Evolutionary conservation across 169 alveolate genomes (phyloP).

Genomic region (Plasmodium vivax): DNA sequence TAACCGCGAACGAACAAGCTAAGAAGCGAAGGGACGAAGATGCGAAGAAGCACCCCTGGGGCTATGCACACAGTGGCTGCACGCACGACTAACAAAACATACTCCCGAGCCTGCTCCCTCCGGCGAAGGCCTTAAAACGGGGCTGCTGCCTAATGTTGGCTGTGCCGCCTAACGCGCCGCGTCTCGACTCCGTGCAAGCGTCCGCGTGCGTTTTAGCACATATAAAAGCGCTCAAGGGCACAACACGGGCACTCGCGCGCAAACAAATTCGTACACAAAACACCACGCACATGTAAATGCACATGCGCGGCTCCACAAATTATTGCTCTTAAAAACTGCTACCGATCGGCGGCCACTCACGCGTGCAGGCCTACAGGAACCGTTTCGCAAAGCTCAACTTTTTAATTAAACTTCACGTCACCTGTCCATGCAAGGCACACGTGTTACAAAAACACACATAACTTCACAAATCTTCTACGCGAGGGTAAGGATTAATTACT

Average conservation of each 20-base stretch:
- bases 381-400: background rate
- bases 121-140: background rate
- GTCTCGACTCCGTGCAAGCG: background rate
- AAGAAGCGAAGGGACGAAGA: background rate
- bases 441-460: background rate
- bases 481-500: background rate
- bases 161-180: background rate
- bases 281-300: no score
- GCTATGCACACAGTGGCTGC: background rate
- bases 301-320: background rate
- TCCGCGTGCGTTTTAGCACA: background rate
- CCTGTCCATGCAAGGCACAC: background rate
- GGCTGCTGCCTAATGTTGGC: background rate
- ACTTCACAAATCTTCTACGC: background rate
- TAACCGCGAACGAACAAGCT: background rate
- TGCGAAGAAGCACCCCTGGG: background rate
- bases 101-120: background rate
- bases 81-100: background rate
- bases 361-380: background rate
- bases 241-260: background rate
- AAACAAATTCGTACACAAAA: background rate
- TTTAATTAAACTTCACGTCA: background rate
- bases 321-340: background rate
- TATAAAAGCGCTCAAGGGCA: background rate
- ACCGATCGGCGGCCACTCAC: background rate